Evolutionary conservation across 2,329 filamentous ascomycete species (phyloP), one percentile per base, ranked within the genome.

Genomic region (Neospermospora avenae): DNA sequence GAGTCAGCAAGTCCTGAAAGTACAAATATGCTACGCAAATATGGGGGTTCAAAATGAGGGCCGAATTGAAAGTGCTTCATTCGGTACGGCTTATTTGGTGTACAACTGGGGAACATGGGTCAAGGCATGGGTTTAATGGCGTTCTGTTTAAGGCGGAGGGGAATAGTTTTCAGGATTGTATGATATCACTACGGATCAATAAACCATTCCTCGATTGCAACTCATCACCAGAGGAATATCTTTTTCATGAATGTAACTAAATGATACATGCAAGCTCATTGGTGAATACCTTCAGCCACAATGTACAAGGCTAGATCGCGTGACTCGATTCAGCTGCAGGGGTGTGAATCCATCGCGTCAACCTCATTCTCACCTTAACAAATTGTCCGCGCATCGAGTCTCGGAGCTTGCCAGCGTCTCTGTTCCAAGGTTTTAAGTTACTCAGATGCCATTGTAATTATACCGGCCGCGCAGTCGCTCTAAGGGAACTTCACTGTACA

Each of bases 31-130:
- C 24, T 13, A 48, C 20, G 51, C 16, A 59, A 58, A 57, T 48
- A 55, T 58, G 58, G 57, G 45, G 49, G 55, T 31, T 53, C 57
- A 58, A 48, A 57, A 42, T 44, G 20, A 67, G 62, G 28, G 68
- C 69, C 65, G 59, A 68, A 68, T 69, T 65, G 71, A 73, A 73
- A 73, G 71, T 70, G 71, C 71, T 73, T 73, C 71, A 67, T 68
- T 70, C 69, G 69, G 70, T 68, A 67, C 44, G 60, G 55, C 54
- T 53, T 60, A 55, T 57, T 60, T 56, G 61, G 57, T 65, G 62
- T 64, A 66, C 54, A 44, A 58, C 61, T 62, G 18, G 57, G 58
- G 48, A 25, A 16, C 45, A 18, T 34, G 24, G 44, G 55, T 48
- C 25, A 42, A 44, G 51, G 51, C 41, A 22, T 37, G 44, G 55